These are phyloP conservation scores for Penicillium sp. DNA, from an alignment of 2,329 filamentous ascomycete species.

Conservation along the genomic window DNA sequence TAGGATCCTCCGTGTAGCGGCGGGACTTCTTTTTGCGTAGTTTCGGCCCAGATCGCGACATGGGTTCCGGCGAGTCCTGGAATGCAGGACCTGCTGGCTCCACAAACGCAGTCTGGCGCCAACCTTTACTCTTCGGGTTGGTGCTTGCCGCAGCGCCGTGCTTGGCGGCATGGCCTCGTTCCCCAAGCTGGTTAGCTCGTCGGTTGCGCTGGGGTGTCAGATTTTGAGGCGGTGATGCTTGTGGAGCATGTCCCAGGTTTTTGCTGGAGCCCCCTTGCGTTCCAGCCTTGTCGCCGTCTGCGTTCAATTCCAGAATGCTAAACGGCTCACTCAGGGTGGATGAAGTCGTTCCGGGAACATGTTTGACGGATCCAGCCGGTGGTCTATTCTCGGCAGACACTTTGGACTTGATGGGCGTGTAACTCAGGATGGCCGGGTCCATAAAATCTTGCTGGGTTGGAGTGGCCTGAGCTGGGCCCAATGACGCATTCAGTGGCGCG, in stretches of 20 bases:
- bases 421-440: constrained; percentile 82
- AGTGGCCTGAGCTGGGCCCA: constrained; percentile 22
- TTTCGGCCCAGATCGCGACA: constrained; percentile 32
- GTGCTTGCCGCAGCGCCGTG: constrained; percentile 35
- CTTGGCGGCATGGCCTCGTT: constrained; percentile 43
- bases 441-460: constrained; percentile 58
- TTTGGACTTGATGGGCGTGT: constrained; percentile 40
- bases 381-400: constrained; percentile 1
- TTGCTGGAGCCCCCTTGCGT: constrained; percentile 12
- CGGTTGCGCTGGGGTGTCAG: constrained; percentile 44
- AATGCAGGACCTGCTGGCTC: constrained; percentile 49
- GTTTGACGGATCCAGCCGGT: constrained; percentile 7
- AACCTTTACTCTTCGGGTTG: constrained; percentile 60
- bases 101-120: constrained; percentile 68
- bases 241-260: constrained; percentile 20
- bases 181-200: constrained; percentile 48
- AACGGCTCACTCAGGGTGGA: constrained; percentile 51
- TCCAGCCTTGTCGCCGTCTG: constrained; percentile 22
- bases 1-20: constrained; percentile 60
- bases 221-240: constrained; percentile 25
- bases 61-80: constrained; percentile 42
- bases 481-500: constrained; percentile 11
- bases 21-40: constrained; percentile 50
- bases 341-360: constrained; percentile 24
- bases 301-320: constrained; percentile 41